Percentiles rank a stretch among this genome's conserved stretches.
These are phyloP conservation scores for Ophiostoma australiae DNA, from an alignment of 2,329 filamentous ascomycete genomes.

Conservation along the genomic window DNA sequence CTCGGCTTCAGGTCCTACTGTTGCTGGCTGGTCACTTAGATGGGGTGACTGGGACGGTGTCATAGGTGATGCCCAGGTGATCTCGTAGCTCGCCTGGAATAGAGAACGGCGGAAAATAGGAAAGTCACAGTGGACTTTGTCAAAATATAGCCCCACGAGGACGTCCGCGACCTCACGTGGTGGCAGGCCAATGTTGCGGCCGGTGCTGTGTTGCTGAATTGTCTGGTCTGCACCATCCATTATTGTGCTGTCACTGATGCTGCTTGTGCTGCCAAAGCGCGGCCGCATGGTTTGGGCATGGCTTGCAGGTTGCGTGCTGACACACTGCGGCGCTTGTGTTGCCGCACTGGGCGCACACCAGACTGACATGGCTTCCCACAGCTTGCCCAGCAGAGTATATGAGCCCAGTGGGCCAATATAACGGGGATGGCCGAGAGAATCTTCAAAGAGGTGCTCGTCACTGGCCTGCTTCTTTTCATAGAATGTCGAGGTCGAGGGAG, in stretches of 20 bases:
- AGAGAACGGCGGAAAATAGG: constrained; percentile 26
- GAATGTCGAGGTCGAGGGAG: neutral
- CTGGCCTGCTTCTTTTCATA: constrained; percentile 11
- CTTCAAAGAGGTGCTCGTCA: constrained; percentile 25
- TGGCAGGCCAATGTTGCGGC: constrained; percentile 22
- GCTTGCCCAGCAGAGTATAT: constrained; percentile 25
- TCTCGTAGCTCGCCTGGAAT: constrained; percentile 27
- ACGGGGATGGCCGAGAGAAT: constrained; percentile 23
- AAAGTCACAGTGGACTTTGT: constrained; percentile 28
- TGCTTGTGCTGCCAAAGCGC: constrained; percentile 15
- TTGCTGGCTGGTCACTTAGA: neutral
- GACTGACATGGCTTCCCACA: constrained; percentile 25
- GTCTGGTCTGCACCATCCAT: constrained; percentile 11
- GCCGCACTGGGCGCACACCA: constrained; percentile 6
- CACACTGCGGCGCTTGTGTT: constrained; percentile 16
- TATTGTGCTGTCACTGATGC: constrained; percentile 14
- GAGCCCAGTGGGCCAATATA: constrained; percentile 27
- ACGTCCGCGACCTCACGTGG: constrained; percentile 27
- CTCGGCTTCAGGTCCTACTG: constrained; percentile 19
- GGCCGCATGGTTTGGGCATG: constrained; percentile 7
- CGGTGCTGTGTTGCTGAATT: neutral
- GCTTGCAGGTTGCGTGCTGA: constrained; percentile 21
- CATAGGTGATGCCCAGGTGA: constrained; percentile 20
- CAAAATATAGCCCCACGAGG: constrained; percentile 26
- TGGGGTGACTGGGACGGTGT: constrained; percentile 2